Percentiles rank a stretch among this genome's conserved stretches.
Evolutionary conservation across 139 green algal genomes (phyloP).

Genomic region (Chlorella sp.): DNA sequence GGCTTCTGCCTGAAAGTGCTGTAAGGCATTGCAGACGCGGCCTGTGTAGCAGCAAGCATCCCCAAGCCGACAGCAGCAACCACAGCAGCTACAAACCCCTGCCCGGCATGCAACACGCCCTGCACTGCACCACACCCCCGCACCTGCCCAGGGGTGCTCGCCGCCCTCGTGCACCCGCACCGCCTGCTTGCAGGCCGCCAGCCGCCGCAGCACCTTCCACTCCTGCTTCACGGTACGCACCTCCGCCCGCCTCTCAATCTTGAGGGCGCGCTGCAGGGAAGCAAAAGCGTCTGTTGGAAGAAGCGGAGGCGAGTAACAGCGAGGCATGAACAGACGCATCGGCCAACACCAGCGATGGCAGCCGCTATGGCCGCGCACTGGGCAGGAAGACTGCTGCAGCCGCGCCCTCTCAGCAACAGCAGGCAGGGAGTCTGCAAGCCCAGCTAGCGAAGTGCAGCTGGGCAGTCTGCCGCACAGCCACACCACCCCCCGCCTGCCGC

Average conservation of each 20-base stretch:
- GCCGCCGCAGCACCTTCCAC: constrained; percentile 58
- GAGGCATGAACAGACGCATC: neutral
- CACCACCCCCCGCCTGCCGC: too few relatives aligned
- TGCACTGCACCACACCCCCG: neutral
- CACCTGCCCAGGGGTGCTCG: constrained; percentile 38
- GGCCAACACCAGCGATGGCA: neutral
- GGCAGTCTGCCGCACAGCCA: too few relatives aligned
- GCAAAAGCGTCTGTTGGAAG: too few relatives aligned
- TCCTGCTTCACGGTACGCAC: constrained; percentile 66
- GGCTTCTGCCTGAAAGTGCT: too few relatives aligned
- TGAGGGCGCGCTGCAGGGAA: constrained; percentile 69
- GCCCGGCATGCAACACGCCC: too few relatives aligned
- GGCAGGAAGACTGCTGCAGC: neutral
- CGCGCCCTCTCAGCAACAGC: neutral
- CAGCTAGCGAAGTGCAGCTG: too few relatives aligned
- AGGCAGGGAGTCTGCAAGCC: neutral
- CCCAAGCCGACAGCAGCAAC: too few relatives aligned
- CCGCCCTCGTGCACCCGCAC: constrained; percentile 25
- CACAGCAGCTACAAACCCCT: too few relatives aligned
- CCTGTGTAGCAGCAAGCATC: too few relatives aligned
- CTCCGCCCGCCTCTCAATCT: constrained; percentile 68
- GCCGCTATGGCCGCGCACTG: neutral
- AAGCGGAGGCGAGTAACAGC: neutral
- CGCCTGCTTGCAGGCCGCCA: constrained; percentile 32
- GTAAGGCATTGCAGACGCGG: too few relatives aligned